Evolutionary conservation across 1,139 yeast genomes (phyloP).

Genomic region (Pichia sp.): DNA sequence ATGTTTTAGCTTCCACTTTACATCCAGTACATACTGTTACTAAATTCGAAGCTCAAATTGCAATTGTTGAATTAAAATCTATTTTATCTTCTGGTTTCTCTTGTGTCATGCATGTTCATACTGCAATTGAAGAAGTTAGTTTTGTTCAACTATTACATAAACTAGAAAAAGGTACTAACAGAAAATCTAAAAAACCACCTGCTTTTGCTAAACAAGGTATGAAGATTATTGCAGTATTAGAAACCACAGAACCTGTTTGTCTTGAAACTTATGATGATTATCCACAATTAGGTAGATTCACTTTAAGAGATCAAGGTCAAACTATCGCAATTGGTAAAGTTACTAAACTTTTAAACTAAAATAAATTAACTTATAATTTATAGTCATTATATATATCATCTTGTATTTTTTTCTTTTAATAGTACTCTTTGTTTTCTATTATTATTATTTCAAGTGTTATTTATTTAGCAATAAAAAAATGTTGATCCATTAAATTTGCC

Average conservation of each 20-base stretch:
- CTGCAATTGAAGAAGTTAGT: constrained; percentile 93
- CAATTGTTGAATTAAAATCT: constrained; percentile 91
- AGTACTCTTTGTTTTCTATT: background rate
- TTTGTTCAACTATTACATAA: constrained; percentile 82
- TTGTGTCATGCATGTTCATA: constrained; percentile 98
- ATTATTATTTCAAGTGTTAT: background rate
- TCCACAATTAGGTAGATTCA: constrained; percentile 96
- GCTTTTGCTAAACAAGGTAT: constrained; percentile 98
- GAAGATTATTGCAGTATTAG: constrained; percentile 92
- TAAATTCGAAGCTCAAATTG: constrained; percentile 90
- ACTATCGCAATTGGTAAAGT: constrained; percentile 98
- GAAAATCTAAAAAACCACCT: constrained; percentile 94
- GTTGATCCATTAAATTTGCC: too few species aligned
- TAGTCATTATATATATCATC: background rate
- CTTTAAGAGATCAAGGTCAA: constrained; percentile 96
- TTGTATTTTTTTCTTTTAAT: background rate
- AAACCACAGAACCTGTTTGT: constrained; percentile 80
- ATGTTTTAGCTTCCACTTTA: constrained; percentile 77
- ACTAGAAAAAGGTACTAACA: constrained; percentile 93
- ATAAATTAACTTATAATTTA: too few species aligned
- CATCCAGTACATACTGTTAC: constrained; percentile 91
- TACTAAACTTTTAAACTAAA: constrained; percentile 49
- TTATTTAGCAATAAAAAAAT: too few species aligned
- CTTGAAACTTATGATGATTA: constrained; percentile 87
- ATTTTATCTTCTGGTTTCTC: constrained; percentile 93